Evolutionary conservation across 2,329 filamentous ascomycete genomes (phyloP).

Genomic region (Basipetospora chlamydospora): DNA sequence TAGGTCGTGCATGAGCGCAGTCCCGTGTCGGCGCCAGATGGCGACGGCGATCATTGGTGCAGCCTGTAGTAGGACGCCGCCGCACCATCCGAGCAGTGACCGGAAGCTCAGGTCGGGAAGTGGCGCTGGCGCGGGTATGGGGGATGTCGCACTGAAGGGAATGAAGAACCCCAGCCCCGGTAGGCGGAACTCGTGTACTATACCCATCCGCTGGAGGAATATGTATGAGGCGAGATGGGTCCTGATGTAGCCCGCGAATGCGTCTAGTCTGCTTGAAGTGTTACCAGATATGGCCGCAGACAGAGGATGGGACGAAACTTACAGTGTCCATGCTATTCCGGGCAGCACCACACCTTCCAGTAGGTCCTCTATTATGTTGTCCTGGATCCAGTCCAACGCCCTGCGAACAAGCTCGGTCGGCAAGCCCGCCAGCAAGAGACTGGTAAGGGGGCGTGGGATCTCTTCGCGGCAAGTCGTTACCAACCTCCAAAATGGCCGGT

Average conservation of each 20-base stretch:
- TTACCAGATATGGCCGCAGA: too few species aligned
- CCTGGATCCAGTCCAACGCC: slow-evolving; percentile 8
- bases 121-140: slow-evolving; percentile 30
- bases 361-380: slow-evolving; percentile 7
- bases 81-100: slow-evolving; percentile 28
- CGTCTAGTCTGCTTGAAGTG: neutral
- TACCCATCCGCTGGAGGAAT: slow-evolving; percentile 35
- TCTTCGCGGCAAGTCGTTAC: slow-evolving; percentile 16
- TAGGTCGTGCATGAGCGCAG: slow-evolving; percentile 9
- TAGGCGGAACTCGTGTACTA: slow-evolving; percentile 26
- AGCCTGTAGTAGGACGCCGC: slow-evolving; percentile 24
- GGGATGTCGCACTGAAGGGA: slow-evolving; percentile 37
- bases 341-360: too few species aligned
- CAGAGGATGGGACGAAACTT: neutral
- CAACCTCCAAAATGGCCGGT: slow-evolving; percentile 32
- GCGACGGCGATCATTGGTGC: slow-evolving; percentile 33
- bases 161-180: slow-evolving; percentile 36
- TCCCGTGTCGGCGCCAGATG: slow-evolving; percentile 21
- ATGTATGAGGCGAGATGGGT: slow-evolving; percentile 37
- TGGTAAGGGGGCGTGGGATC: slow-evolving; percentile 15
- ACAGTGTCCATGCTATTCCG: slow-evolving; percentile 1
- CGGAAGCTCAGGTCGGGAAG: slow-evolving; percentile 21
- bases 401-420: slow-evolving; percentile 21
- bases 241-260: slow-evolving; percentile 21
- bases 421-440: slow-evolving; percentile 22